These are phyloP conservation scores for Nothophaeocryptopus gaeumannii DNA, from an alignment of 2,329 filamentous ascomycete species.

Conservation along the genomic window DNA sequence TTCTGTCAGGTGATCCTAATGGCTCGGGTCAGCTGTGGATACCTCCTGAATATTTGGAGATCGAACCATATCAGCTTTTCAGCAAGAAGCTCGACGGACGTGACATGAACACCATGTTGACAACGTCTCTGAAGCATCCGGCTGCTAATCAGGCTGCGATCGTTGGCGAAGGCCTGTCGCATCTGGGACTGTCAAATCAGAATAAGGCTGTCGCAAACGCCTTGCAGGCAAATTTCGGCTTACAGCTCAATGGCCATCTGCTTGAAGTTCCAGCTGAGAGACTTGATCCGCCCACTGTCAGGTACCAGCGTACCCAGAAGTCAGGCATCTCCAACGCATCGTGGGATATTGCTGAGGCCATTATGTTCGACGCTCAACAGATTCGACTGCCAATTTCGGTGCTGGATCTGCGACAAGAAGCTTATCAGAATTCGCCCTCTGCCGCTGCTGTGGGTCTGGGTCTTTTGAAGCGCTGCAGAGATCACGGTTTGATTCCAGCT, in stretches of 20 bases:
- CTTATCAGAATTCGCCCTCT: fast-evolving
- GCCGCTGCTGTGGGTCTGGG: too few species aligned
- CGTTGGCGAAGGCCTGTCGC: background rate
- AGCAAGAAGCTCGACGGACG: slow-evolving; percentile 1
- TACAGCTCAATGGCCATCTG: background rate
- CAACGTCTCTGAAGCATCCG: background rate
- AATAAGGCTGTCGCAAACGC: too few species aligned
- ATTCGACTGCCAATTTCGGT: background rate
- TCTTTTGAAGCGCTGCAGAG: too few species aligned
- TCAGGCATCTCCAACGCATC: background rate
- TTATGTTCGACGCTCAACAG: background rate
- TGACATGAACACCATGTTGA: background rate
- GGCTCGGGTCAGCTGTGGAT: too few species aligned
- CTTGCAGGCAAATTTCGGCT: background rate
- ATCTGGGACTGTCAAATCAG: background rate
- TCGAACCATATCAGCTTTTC: slow-evolving; percentile 6
- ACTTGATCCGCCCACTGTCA: background rate
- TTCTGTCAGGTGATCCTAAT: background rate
- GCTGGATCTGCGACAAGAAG: background rate
- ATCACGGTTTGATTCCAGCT: too few species aligned
- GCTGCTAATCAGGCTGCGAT: slow-evolving; percentile 4
- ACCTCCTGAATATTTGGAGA: slow-evolving; percentile 1
- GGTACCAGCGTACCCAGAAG: background rate
- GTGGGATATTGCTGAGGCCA: slow-evolving; percentile 3
- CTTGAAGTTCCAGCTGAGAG: slow-evolving; percentile 3